A percentile compares a stretch with the other conserved stretches of the same genome.
These are phyloP conservation scores for Citrus trifoliata DNA, from an alignment of 345 rosid species.

Conservation along the genomic window DNA sequence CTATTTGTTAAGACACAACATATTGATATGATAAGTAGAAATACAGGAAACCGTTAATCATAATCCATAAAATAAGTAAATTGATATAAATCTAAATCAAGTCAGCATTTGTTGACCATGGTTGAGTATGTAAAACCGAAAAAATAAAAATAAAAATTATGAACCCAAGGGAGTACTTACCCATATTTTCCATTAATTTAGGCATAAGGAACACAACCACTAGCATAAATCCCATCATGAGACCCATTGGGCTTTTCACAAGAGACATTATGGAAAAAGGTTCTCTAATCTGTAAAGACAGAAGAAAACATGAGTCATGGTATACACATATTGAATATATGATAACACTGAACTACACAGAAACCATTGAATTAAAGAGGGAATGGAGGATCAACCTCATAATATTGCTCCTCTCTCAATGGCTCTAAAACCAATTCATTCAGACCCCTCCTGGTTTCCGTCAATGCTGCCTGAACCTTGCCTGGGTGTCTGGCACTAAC, in stretches of 20 bases:
- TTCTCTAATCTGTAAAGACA: conserved; percentile 67
- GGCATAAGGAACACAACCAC: conserved; percentile 93
- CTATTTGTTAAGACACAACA: conserved; percentile 38
- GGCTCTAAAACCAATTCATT: conserved; percentile 90
- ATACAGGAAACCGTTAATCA: not conserved
- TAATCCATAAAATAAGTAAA: not conserved
- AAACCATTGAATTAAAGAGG: not conserved
- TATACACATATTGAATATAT: not conserved
- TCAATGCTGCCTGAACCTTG: conserved; percentile 89
- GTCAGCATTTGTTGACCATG: not conserved
- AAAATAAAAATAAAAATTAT: not conserved
- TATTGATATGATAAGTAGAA: not conserved
- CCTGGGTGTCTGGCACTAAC: conserved; percentile 95
- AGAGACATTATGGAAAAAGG: conserved; percentile 82
- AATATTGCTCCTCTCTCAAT: conserved; percentile 72
- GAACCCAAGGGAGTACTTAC: conserved; percentile 34
- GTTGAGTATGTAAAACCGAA: conserved; percentile 7
- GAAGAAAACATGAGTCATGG: conserved; percentile 19
- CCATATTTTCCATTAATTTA: conserved; percentile 91
- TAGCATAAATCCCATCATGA: conserved; percentile 96
- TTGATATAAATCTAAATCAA: not conserved
- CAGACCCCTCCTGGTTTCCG: conserved; percentile 85
- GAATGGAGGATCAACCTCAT: conserved; percentile 54
- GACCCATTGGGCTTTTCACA: conserved; percentile 97
- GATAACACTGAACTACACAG: not conserved